These are phyloP conservation scores for Tetratostichococcus sp. DNA, from an alignment of 139 green algal genomes.

Conservation along the genomic window DNA sequence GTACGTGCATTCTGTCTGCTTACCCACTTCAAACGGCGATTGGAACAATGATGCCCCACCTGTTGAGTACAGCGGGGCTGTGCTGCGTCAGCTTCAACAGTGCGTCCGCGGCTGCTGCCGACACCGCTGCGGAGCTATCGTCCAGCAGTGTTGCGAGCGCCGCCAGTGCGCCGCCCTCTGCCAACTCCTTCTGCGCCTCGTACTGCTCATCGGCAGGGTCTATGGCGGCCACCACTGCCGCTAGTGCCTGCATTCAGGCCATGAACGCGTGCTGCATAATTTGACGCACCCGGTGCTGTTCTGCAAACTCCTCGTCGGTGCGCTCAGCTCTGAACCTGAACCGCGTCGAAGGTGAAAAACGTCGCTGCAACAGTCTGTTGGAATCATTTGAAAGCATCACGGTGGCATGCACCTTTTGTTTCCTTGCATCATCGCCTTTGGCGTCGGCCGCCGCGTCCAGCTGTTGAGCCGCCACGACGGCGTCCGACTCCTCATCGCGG, in stretches of 20 bases:
- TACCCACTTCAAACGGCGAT: too few species aligned
- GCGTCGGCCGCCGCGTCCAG: background rate
- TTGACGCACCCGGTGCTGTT: too few species aligned
- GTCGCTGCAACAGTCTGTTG: too few species aligned
- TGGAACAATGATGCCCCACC: too few species aligned
- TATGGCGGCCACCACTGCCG: background rate
- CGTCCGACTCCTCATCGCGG: background rate
- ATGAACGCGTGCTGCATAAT: too few species aligned
- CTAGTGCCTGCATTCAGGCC: background rate
- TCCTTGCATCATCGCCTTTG: background rate
- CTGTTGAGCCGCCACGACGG: background rate
- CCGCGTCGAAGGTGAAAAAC: too few species aligned
- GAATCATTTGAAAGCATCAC: too few species aligned
- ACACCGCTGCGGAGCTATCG: background rate
- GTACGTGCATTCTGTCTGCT: too few species aligned
- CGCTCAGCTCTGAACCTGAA: too few species aligned
- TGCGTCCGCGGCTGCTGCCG: background rate
- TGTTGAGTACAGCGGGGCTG: background rate
- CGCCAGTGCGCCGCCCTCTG: background rate
- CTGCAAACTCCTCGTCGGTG: too few species aligned
- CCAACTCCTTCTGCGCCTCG: background rate
- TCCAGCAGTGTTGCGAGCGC: background rate
- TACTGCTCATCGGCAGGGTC: background rate
- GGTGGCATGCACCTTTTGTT: background rate
- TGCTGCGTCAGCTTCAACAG: background rate